phyloP scores from a whole-genome alignment of 305 asterid species.

The Vinca major region DNA sequence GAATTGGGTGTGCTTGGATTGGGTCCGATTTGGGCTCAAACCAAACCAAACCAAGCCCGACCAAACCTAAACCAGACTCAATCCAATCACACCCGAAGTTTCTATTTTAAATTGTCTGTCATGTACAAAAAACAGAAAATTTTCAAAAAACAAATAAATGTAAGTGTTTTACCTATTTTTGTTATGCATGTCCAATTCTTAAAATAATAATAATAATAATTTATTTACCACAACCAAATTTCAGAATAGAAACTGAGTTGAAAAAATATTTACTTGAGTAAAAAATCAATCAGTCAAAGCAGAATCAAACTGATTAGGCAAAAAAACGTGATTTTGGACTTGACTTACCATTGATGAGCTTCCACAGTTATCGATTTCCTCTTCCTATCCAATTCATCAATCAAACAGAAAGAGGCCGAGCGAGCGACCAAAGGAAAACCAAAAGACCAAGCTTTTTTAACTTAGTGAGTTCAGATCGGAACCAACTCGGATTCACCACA shows the following conservation, averaged over 20 bases:
- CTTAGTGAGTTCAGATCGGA: constrained; percentile 58
- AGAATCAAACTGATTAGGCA: constrained; percentile 17
- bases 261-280: constrained; percentile 23
- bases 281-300: constrained; percentile 14
- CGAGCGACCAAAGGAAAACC: not conserved
- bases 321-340: constrained; percentile 29
- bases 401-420: constrained; percentile 34
- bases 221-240: constrained; percentile 1
- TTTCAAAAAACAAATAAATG: constrained; percentile 2
- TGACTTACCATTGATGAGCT: constrained; percentile 50
- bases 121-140: not conserved
- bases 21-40: too few relatives aligned
- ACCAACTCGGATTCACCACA: constrained; percentile 24
- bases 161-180: not conserved
- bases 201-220: not conserved
- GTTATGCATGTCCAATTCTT: not conserved
- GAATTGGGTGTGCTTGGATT: too few relatives aligned
- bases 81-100: too few relatives aligned
- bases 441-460: constrained; percentile 27
- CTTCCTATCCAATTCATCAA: constrained; percentile 64
- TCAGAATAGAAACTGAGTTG: constrained; percentile 15
- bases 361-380: constrained; percentile 54
- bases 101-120: not conserved
- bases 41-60: too few relatives aligned
- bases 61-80: too few relatives aligned